Evolutionary conservation across 345 rosid genomes (phyloP), one percentile per base, ranked within the genome.

Genomic region (Pelargonium nanum): DNA sequence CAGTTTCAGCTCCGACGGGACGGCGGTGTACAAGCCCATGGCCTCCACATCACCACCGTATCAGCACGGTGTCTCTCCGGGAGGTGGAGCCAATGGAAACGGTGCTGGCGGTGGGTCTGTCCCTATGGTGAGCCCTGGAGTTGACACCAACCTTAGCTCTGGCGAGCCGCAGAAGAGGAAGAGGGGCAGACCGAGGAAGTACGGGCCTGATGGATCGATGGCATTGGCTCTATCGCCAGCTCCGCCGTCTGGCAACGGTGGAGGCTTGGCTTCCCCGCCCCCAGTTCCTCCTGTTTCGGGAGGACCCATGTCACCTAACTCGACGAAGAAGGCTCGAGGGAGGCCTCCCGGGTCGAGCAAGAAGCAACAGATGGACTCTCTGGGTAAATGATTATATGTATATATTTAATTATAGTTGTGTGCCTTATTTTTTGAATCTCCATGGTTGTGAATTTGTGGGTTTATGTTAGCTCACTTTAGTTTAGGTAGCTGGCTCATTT

Each of bases 261-360:
- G 64, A 6, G 80, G 75, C 19, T 73, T 71, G 69, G 58, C 80
- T 45, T 56, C 78, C 5, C 70, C 76, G 55, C 65, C 62, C 1
- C 62, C 71, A 17, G 22, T 62, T 51, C 59, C 67, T 7, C 58
- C 61, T 16, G 52, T 56, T 53, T 65, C 53, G 6, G 52, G 63
- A 23, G 80, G 65, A 28, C 48, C 80, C 1, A 58, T 52, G 5
- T 75, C 87, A 5, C 76, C 80, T 6, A 65, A 77, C 64, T 75
- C 87, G 8, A 53, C 62, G 59, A 88, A 86, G 85, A 90, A 88
- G 55, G 65, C 77, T 26, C 77, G 89, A 70, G 97, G 97, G 53
- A 81, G 97, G 68, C 98, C 98, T 55, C 96, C 81, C 61, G 96
- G 98, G 26, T 86, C 95, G 4, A 62, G 70, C 68, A 88, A 77